A percentile compares a stretch with the other conserved stretches of the same genome.
These are phyloP conservation scores for Chaetomium fimeti DNA, from an alignment of 495 filamentous ascomycete genomes.

Conservation along the genomic window DNA sequence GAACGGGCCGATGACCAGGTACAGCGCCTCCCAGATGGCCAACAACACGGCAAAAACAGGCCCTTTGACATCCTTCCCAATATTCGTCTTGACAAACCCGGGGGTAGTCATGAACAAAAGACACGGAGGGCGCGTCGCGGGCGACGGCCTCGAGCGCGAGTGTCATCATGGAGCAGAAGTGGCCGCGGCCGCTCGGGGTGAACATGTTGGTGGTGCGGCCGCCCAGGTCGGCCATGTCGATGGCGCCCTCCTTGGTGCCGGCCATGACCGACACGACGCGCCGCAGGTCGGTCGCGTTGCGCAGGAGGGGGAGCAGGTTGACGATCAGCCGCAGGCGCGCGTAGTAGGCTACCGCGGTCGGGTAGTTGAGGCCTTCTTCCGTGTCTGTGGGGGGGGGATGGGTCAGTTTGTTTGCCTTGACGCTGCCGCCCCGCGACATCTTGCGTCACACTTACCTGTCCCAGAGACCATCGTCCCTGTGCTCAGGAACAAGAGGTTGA, in stretches of 20 bases:
- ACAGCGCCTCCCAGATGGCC: background rate
- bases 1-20: background rate
- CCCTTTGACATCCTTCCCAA: background rate
- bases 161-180: background rate
- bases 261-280: constrained; percentile 59
- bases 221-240: constrained; percentile 51
- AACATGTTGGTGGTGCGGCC: constrained; percentile 3
- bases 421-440: background rate
- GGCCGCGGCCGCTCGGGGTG: background rate
- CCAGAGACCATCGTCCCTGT: constrained; percentile 43
- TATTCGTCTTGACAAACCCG: background rate
- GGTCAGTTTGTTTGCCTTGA: background rate
- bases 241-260: constrained; percentile 53
- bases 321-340: constrained; percentile 60
- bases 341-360: constrained; percentile 59
- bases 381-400: constrained; percentile 45
- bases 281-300: constrained; percentile 43
- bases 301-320: constrained; percentile 62
- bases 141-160: background rate
- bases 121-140: background rate
- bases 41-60: background rate
- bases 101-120: background rate
- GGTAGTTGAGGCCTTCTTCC: constrained; percentile 55
- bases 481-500: constrained; percentile 64
- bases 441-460: constrained; percentile 11